Base-by-base conservation (phyloP, 1,284 basidiomycete species). In the Trametes pubescens region DNA sequence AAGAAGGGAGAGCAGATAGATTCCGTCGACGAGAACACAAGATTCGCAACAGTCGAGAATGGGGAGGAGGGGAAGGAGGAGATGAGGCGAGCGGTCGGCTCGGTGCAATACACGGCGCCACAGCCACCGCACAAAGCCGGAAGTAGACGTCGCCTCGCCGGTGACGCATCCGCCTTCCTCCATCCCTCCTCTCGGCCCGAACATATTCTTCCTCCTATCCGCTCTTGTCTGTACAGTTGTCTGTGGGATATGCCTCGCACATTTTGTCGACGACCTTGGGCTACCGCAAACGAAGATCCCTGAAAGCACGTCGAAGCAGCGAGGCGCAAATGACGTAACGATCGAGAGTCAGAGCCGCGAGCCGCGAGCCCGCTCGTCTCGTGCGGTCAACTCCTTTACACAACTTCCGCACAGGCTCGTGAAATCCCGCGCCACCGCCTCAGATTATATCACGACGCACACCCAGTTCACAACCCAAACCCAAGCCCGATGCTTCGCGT, bases 31-130 rank as follows among this genome's bases (percentile, higher is more conserved):
- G 48, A 26, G 40, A 38, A 18, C 22, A 16, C 21, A 24, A 22
- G 57, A n/a, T 29, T 11, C 26, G n/a, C n/a, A n/a, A n/a, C 29
- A 35, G 35, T 34, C 9, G 22, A 32, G 29, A 32, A 8, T 13
- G 40, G 13, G 18, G n/a, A 13, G 34, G 51, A 32, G 51, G 51
- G 26, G 38, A 16, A 43, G 18, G 49, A 16, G 18, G 22, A 37
- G 34, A 37, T 9, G 51, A 48, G 44, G 51, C 38, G 35, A 48
- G 51, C 29, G n/a, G 35, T 56, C 37, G 51, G 51, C 51, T 54
- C 59, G 51, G 51, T 51, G 59, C n/a, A 54, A 52, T 51, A 22
- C 57, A 46, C n/a, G n/a, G 59, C 59, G 59, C 59, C 59, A 60
- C 59, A 60, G 59, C 59, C 59, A 60, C 59, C 59, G 59, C 59